These are phyloP conservation scores for Fusarium algeriense DNA, from an alignment of 2,329 filamentous ascomycete species.

Conservation along the genomic window DNA sequence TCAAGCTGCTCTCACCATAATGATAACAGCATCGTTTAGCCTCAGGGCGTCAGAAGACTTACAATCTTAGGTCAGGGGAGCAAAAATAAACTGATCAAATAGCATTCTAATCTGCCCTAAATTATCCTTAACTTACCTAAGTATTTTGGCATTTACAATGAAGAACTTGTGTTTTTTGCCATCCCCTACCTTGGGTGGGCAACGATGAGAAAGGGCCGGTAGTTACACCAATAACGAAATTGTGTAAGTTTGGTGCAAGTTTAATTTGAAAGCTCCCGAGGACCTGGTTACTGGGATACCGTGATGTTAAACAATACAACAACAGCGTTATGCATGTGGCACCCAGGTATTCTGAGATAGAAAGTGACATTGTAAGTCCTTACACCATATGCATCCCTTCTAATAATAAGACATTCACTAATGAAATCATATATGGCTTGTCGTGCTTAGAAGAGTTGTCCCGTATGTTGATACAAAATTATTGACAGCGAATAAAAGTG, in stretches of 20 bases:
- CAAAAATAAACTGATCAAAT: too few species aligned
- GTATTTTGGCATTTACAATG: too few species aligned
- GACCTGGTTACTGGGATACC: not conserved
- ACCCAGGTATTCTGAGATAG: not conserved
- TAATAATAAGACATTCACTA: too few species aligned
- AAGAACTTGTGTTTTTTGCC: too few species aligned
- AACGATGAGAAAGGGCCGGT: not conserved
- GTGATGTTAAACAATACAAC: not conserved
- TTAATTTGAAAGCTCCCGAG: not conserved
- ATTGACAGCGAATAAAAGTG: conserved; percentile 8
- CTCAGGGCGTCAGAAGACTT: too few species aligned
- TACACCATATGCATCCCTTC: not conserved
- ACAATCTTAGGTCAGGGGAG: too few species aligned
- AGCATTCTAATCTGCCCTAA: too few species aligned
- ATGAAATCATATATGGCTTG: too few species aligned
- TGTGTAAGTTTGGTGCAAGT: not conserved
- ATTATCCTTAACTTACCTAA: too few species aligned
- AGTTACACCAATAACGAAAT: not conserved
- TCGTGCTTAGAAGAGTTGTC: not conserved
- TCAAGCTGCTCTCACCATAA: not conserved
- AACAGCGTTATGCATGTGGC: not conserved
- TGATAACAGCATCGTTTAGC: not conserved
- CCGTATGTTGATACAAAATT: not conserved
- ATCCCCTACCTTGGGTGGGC: not conserved
- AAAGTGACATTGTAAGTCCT: not conserved